Evolutionary conservation across 805 yeast species (phyloP).

Genomic region (Ogataea dorogensis): DNA sequence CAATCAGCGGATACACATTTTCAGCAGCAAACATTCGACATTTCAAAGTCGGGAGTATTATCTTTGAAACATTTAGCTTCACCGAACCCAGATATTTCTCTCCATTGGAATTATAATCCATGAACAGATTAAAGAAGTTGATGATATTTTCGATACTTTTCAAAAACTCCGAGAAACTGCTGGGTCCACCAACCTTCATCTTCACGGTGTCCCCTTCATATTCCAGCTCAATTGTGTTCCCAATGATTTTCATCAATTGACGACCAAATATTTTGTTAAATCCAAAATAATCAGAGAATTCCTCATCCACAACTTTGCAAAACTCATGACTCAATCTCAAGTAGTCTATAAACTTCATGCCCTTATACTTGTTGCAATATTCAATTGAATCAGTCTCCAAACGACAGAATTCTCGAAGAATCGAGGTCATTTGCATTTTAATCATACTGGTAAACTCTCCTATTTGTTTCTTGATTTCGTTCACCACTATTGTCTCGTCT

Average conservation of each 20-base stretch:
- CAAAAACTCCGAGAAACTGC: constrained; percentile 9
- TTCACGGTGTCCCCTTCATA: constrained; percentile 6
- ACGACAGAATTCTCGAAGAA: neutral
- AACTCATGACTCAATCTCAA: constrained; percentile 6
- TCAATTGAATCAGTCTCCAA: neutral
- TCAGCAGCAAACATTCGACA: constrained; percentile 22
- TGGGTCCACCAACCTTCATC: constrained; percentile 5
- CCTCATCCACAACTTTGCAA: constrained; percentile 6
- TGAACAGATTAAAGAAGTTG: constrained; percentile 25
- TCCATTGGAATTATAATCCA: constrained; percentile 11
- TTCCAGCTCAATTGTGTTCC: constrained; percentile 7
- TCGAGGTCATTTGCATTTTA: neutral
- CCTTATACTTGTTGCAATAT: constrained; percentile 2
- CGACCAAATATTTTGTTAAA: constrained; percentile 23
- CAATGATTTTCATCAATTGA: constrained; percentile 11
- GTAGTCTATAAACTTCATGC: constrained; percentile 4
- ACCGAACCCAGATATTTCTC: constrained; percentile 14
- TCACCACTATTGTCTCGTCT: constrained; percentile 14
- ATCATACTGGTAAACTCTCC: constrained; percentile 9
- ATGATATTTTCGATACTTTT: constrained; percentile 24
- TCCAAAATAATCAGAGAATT: constrained; percentile 18
- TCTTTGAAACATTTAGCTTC: constrained; percentile 21
- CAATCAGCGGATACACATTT: constrained; percentile 28
- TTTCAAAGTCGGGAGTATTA: constrained; percentile 22
- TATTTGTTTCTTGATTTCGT: constrained; percentile 15